A percentile compares a stretch with the other conserved stretches of the same genome.
phyloP scores from a whole-genome alignment of 1,139 yeast genomes.

The Lodderomyces metapsilosis region DNA sequence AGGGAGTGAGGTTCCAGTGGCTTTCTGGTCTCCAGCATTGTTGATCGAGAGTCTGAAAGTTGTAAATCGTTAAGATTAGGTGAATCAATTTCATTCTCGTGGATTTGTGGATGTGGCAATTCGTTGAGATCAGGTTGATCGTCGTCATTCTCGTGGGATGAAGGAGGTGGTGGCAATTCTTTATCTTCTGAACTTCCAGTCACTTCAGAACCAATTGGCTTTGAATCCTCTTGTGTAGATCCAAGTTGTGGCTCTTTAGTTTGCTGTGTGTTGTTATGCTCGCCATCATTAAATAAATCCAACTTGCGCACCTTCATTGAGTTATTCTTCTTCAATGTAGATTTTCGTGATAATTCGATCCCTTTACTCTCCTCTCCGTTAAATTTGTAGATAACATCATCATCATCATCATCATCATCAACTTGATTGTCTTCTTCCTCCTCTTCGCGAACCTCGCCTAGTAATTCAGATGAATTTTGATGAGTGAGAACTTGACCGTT shows the following conservation, averaged over 20 bases:
- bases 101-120: too few relatives aligned
- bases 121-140: too few relatives aligned
- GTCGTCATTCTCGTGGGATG: neutral
- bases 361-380: conserved; percentile 27
- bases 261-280: neutral
- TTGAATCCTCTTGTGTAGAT: conserved; percentile 7
- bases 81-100: neutral
- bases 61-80: neutral
- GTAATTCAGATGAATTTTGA: conserved; percentile 30
- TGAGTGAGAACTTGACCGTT: conserved; percentile 1
- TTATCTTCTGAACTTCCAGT: too few relatives aligned
- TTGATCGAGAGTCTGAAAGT: neutral
- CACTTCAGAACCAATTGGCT: conserved; percentile 3
- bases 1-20: conserved; percentile 11
- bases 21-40: conserved; percentile 3
- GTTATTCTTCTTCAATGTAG: conserved; percentile 40
- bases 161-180: too few relatives aligned
- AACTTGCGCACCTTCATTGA: conserved; percentile 46
- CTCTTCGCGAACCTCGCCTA: conserved; percentile 43
- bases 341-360: conserved; percentile 35
- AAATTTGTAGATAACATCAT: conserved; percentile 33
- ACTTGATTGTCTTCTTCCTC: conserved; percentile 39
- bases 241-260: conserved; percentile 11
- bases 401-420: conserved; percentile 11
- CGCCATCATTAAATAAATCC: conserved; percentile 30